A percentile compares a stretch with the other conserved stretches of the same genome.
Conservation (phyloP, 345 rosid genomes). For the Lepidium africanum region DNA sequence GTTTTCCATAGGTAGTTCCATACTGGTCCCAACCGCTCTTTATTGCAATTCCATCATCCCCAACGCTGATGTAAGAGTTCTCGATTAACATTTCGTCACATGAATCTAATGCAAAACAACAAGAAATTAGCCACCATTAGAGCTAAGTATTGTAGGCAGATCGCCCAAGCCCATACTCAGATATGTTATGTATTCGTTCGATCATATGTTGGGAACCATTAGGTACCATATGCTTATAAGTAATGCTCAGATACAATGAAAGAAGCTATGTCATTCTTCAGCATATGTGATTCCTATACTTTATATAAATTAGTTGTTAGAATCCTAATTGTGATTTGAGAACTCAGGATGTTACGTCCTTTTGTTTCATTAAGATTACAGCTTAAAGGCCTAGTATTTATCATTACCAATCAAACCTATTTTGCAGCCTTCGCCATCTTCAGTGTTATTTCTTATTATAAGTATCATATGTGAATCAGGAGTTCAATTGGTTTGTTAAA, state of each 20-base stretch:
- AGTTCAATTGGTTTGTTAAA: neutral
- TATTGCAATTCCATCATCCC: constrained; percentile 85
- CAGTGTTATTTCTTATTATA: neutral
- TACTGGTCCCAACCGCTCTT: constrained; percentile 98
- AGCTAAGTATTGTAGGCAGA: neutral
- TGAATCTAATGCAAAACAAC: constrained; percentile 47
- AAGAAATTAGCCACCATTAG: neutral
- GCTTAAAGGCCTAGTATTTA: neutral
- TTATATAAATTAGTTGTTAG: neutral
- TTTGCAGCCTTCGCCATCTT: neutral
- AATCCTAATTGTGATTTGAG: neutral
- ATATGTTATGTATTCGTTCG: neutral
- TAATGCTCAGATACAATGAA: neutral
- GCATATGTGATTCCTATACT: neutral
- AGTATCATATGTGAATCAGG: too few species aligned
- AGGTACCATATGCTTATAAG: neutral
- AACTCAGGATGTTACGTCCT: neutral
- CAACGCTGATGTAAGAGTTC: constrained; percentile 84
- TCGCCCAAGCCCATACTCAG: neutral
- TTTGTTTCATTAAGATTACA: neutral
- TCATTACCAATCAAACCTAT: neutral
- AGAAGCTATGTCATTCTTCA: neutral
- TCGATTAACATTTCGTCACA: constrained; percentile 83
- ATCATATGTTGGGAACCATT: neutral
- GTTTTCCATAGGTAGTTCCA: constrained; percentile 70